Evolutionary conservation across 768 basidiomycete species (phyloP).

Genomic region (Suillus sp.): DNA sequence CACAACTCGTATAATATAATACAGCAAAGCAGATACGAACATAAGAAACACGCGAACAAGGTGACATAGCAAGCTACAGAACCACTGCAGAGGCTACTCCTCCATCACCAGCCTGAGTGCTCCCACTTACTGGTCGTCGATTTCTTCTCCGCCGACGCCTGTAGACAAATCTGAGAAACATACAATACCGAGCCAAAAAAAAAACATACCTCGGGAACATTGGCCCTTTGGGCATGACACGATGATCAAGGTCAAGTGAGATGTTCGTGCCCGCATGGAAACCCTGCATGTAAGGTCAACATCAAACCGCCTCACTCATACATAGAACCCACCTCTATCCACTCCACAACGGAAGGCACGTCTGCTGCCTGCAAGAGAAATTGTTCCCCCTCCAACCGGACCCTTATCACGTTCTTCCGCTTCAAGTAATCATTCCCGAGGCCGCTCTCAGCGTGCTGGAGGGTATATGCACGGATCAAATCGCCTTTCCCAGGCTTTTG

Average conservation of each 20-base stretch:
- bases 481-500: conserved; percentile 50
- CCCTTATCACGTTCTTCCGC: conserved; percentile 89
- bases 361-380: conserved; percentile 90
- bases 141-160: conserved; percentile 34
- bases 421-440: conserved; percentile 94
- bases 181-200: neutral
- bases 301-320: conserved; percentile 4
- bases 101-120: neutral
- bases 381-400: conserved; percentile 93
- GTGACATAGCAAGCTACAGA: neutral
- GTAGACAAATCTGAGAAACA: conserved; percentile 2
- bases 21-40: neutral
- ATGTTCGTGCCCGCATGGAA: conserved; percentile 93
- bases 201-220: conserved; percentile 73
- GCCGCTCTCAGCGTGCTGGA: conserved; percentile 92
- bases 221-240: conserved; percentile 90
- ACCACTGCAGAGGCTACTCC: neutral
- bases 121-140: conserved; percentile 22
- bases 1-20: too few relatives aligned
- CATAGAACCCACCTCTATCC: conserved; percentile 79
- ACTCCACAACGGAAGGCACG: conserved; percentile 83
- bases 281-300: conserved; percentile 47
- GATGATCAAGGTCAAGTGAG: conserved; percentile 86
- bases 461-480: conserved; percentile 70
- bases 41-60: neutral